phyloP scores from a whole-genome alignment of 2,329 filamentous ascomycete genomes.

The Neonectria neomacrospora region DNA sequence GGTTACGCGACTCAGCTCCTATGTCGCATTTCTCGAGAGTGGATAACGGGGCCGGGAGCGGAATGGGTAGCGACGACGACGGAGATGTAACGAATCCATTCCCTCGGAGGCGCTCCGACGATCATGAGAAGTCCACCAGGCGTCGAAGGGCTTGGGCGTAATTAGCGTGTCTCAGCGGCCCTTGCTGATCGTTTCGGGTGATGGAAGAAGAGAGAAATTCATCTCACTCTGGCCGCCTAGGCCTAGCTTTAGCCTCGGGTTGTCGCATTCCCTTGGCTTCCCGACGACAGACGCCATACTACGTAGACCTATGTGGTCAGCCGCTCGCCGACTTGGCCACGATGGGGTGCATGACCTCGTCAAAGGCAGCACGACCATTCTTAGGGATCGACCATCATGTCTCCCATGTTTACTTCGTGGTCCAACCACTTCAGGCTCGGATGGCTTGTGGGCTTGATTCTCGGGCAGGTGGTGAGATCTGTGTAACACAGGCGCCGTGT shows the following conservation, averaged over 20 bases:
- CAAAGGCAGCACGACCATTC: not conserved
- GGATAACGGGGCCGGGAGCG: not conserved
- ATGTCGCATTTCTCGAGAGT: not conserved
- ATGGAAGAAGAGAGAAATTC: not conserved
- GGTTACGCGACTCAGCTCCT: conserved; percentile 3
- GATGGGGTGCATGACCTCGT: not conserved
- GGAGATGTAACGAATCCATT: not conserved
- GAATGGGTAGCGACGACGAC: not conserved
- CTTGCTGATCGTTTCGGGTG: not conserved
- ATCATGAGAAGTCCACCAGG: not conserved
- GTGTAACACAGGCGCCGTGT: not conserved
- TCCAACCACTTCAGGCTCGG: not conserved
- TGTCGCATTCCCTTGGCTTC: not conserved
- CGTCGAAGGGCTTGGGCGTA: not conserved
- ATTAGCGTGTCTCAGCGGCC: not conserved
- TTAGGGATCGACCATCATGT: not conserved
- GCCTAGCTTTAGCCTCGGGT: not conserved
- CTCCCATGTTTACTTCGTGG: not conserved
- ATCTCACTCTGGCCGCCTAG: not conserved
- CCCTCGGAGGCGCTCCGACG: conserved; percentile 1
- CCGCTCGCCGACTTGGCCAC: not conserved
- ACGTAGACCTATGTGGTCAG: too few relatives aligned
- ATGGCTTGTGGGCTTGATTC: not conserved
- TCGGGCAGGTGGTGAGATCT: not conserved
- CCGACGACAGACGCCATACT: not conserved